These are phyloP conservation scores for Daedaleopsis sinensis DNA, from an alignment of 768 basidiomycete species.

Conservation along the genomic window DNA sequence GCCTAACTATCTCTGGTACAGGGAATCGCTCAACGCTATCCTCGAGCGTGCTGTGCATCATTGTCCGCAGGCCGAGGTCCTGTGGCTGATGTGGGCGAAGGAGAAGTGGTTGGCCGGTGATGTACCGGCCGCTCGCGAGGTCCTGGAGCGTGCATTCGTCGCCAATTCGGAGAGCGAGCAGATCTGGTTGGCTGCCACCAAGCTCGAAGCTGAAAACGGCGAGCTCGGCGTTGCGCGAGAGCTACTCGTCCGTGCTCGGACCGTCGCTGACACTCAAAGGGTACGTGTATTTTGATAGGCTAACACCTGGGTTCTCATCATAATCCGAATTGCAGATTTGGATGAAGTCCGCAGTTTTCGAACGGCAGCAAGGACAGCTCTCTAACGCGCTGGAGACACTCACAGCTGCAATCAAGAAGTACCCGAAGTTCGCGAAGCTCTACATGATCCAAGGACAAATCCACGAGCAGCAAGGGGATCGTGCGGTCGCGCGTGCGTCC, in stretches of 20 bases:
- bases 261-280: slow-evolving; percentile 89
- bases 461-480: slow-evolving; percentile 61
- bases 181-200: slow-evolving; percentile 98
- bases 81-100: slow-evolving; percentile 99
- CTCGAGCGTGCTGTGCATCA: slow-evolving; percentile 83
- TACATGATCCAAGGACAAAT: slow-evolving; percentile 99
- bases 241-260: slow-evolving; percentile 84
- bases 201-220: slow-evolving; percentile 94
- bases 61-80: slow-evolving; percentile 92
- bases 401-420: slow-evolving; percentile 74
- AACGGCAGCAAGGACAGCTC: slow-evolving; percentile 82
- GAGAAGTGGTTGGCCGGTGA: slow-evolving; percentile 94
- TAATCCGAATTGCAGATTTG: slow-evolving; percentile 67
- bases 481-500: slow-evolving; percentile 71
- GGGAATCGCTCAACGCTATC: slow-evolving; percentile 81
- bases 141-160: slow-evolving; percentile 87
- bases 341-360: slow-evolving; percentile 98
- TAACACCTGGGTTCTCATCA: slow-evolving; percentile 2
- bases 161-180: slow-evolving; percentile 97
- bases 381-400: slow-evolving; percentile 77
- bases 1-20: slow-evolving; percentile 28
- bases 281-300: slow-evolving; percentile 45
- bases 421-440: slow-evolving; percentile 87
- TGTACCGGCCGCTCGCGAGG: slow-evolving; percentile 86
- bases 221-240: slow-evolving; percentile 86